Conservation (phyloP, 2,329 filamentous ascomycete species). For the Trichoderma lentiforme region DNA sequence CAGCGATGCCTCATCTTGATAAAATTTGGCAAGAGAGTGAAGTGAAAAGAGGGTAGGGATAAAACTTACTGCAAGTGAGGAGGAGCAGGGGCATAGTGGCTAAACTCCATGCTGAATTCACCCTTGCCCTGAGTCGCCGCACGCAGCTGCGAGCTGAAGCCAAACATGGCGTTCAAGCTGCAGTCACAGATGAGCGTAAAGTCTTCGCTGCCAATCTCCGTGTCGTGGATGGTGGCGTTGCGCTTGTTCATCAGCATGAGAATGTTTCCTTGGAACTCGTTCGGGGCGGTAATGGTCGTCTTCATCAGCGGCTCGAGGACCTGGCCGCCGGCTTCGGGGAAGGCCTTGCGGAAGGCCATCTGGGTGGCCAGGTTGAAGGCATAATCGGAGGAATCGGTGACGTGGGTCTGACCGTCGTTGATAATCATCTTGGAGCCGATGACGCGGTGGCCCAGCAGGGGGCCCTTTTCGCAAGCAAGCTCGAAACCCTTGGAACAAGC, state of each 20-base stretch:
- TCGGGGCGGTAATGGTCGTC: conserved; percentile 91
- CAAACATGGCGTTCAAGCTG: conserved; percentile 95
- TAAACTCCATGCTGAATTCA: conserved; percentile 98
- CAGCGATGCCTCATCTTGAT: not conserved
- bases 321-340: conserved; percentile 73
- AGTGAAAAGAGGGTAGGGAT: not conserved
- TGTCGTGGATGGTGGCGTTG: conserved; percentile 90
- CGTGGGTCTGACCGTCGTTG: conserved; percentile 94
- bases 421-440: conserved; percentile 87
- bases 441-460: conserved; percentile 87
- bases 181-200: conserved; percentile 92
- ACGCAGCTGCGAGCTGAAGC: conserved; percentile 85
- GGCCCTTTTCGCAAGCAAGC: conserved; percentile 76
- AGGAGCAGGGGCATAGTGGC: conserved; percentile 85
- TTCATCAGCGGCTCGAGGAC: conserved; percentile 98
- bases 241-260: conserved; percentile 96
- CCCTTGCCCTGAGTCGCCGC: conserved; percentile 97
- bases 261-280: conserved; percentile 96
- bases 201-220: conserved; percentile 88
- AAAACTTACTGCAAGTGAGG: conserved; percentile 87
- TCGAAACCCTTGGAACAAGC: conserved; percentile 96
- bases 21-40: not conserved
- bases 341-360: conserved; percentile 94
- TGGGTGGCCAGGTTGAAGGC: conserved; percentile 93
- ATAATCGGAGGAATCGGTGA: conserved; percentile 96